These are phyloP conservation scores for Clavariopsis aquatica DNA, from an alignment of 495 filamentous ascomycete genomes.

Conservation along the genomic window DNA sequence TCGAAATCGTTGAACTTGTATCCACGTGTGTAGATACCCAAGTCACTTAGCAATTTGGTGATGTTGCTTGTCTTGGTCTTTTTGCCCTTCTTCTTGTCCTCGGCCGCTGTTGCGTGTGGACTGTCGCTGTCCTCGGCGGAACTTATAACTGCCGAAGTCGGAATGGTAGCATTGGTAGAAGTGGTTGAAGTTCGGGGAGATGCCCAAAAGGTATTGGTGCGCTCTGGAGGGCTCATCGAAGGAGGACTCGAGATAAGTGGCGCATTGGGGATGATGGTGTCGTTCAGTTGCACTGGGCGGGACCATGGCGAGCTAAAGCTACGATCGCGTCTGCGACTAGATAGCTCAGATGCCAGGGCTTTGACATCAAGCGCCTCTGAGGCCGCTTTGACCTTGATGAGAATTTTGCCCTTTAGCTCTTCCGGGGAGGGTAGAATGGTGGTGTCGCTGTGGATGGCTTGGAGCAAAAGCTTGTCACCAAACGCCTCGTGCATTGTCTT, in stretches of 20 bases:
- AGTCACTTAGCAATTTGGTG: slow-evolving; percentile 73
- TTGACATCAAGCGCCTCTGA: slow-evolving; percentile 43
- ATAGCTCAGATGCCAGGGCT: slow-evolving; percentile 16
- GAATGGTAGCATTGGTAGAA: slow-evolving; percentile 43
- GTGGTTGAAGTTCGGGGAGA: slow-evolving; percentile 56
- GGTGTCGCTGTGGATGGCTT: slow-evolving; percentile 62
- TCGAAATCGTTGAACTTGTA: slow-evolving; percentile 80
- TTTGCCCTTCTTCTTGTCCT: slow-evolving; percentile 51
- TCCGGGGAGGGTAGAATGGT: slow-evolving; percentile 78
- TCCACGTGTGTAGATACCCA: slow-evolving; percentile 87
- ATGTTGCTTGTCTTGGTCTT: slow-evolving; percentile 82
- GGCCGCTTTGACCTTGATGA: slow-evolving; percentile 89
- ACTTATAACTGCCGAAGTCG: slow-evolving; percentile 60
- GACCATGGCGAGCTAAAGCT: slow-evolving; percentile 70
- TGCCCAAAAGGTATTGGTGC: slow-evolving; percentile 44
- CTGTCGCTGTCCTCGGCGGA: slow-evolving; percentile 67
- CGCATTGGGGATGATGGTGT: slow-evolving; percentile 52
- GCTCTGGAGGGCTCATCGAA: slow-evolving; percentile 54
- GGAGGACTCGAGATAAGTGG: slow-evolving; percentile 54
- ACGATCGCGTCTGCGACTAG: slow-evolving; percentile 66
- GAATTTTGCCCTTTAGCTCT: slow-evolving; percentile 75
- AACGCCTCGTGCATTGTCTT: slow-evolving; percentile 84
- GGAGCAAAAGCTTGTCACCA: slow-evolving; percentile 71
- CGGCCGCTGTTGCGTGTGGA: slow-evolving; percentile 37
- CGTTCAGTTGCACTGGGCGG: slow-evolving; percentile 51